phyloP scores from a whole-genome alignment of 2,329 filamentous ascomycete genomes.

The Magnaporthiopsis rhizophila region DNA sequence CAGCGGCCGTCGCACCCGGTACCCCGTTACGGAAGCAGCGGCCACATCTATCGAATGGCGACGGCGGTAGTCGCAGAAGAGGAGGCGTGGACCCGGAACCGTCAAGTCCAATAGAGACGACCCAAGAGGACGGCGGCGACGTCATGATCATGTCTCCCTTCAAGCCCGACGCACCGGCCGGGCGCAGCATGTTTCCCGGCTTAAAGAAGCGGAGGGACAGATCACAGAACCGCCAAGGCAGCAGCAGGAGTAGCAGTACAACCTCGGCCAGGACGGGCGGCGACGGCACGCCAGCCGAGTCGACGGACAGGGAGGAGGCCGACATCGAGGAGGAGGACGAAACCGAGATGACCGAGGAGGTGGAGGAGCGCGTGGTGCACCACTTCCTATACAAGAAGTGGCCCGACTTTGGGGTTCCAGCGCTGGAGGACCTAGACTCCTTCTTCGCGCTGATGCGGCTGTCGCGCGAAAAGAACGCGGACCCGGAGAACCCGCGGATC shows the following conservation, averaged over 20 bases:
- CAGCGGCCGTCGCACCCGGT: background rate
- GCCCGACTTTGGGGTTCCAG: slow-evolving; percentile 84
- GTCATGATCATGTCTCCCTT: slow-evolving; percentile 15
- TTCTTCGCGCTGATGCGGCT: slow-evolving; percentile 64
- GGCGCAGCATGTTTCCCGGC: background rate
- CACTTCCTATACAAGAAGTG: slow-evolving; percentile 82
- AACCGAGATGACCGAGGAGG: slow-evolving; percentile 17
- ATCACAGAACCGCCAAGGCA: slow-evolving; percentile 13
- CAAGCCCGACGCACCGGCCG: slow-evolving; percentile 8
- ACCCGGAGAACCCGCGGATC: slow-evolving; percentile 63
- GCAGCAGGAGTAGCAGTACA: background rate
- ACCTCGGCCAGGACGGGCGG: background rate
- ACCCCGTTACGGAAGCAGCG: background rate
- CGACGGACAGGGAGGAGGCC: background rate
- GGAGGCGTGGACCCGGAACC: background rate
- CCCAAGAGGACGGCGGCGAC: slow-evolving; percentile 9
- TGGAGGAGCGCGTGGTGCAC: slow-evolving; percentile 57
- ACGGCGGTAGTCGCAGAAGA: background rate
- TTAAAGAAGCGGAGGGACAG: slow-evolving; percentile 1
- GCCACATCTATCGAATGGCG: background rate
- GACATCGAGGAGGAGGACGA: slow-evolving; percentile 15
- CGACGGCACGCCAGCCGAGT: background rate
- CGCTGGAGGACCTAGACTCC: slow-evolving; percentile 55
- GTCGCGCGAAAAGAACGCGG: slow-evolving; percentile 50
- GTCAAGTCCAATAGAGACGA: background rate